Evolutionary conservation across 768 basidiomycete genomes (phyloP), one percentile per base, ranked within the genome.

Genomic region (Pleurotus pulmonarius): DNA sequence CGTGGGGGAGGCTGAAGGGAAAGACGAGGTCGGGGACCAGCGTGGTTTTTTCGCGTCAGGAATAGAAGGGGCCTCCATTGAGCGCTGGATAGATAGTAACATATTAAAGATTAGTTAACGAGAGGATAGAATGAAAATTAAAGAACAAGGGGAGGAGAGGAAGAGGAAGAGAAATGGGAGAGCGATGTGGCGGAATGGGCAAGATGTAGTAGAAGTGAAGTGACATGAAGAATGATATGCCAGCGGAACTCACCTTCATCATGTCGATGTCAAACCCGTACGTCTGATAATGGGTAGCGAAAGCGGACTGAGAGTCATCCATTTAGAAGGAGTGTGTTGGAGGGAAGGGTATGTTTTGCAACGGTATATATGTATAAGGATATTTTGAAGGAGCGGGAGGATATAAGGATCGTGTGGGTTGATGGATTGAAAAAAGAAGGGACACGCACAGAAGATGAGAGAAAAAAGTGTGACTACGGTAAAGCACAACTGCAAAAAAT

Each of bases 1-100:
- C 55, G 67, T 66, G 49, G 70, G 57, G 45, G 70, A 68, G 15
- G 69, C 56, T 56, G 73, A 70, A 60, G 75, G 74, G 46, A 63
- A 70, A 46, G 76, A 66, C 63, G 77, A 74, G 38, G 72, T 85
- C 52, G 90, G 88, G 25, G 89, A 91, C 91, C 91, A 92, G 63
- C 92, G 88, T 57, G 92, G 86, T 73, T 94, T 94, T 82, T 94
- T 94, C 55, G 87, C 79, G 72, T 91, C 90, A 61, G 88, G 89
- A 65, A 88, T 90, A 64, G 85, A 86, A 62, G 84, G 80, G 69
- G 87, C 69, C 72, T 93, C 92, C 83, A 93, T 92, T 53, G 92
- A 86, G 73, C 92, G 86, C 92, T 94, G 72, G 9, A 40, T 48
- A 34, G 15, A 22, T 48, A 48, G 26, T 34, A 49, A 34, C 29